Evolutionary conservation across 2,329 filamentous ascomycete species (phyloP).

Genomic region (Metarhizium brunneum): DNA sequence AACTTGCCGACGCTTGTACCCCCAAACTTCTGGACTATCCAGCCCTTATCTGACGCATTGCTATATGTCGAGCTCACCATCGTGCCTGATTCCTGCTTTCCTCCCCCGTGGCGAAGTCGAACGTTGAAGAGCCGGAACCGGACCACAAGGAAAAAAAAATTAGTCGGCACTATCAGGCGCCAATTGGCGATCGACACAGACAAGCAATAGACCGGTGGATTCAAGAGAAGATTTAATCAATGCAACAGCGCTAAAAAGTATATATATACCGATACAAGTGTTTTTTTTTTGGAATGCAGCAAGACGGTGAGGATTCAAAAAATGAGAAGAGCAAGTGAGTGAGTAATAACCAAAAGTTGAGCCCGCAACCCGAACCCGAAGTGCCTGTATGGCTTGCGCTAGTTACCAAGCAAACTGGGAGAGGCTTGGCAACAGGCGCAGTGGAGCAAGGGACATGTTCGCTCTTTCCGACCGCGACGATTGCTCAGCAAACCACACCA

Average conservation of each 20-base stretch:
- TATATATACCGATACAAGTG: background rate
- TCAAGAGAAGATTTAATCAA: background rate
- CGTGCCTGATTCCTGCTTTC: background rate
- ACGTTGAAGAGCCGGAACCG: background rate
- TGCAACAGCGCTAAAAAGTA: background rate
- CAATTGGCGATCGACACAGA: background rate
- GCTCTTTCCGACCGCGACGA: background rate
- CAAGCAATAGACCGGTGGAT: background rate
- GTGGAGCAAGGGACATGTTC: background rate
- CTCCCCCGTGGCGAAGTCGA: background rate
- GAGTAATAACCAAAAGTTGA: constrained; percentile 1
- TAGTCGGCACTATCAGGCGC: background rate
- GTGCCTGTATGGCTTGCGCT: background rate
- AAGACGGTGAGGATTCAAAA: background rate
- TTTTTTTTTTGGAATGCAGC: background rate
- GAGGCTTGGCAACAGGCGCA: background rate
- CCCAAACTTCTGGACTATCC: constrained; percentile 92
- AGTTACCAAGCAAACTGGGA: background rate
- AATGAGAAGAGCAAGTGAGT: constrained; percentile 1
- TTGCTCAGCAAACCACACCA: no score
- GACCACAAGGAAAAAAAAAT: constrained; percentile 1
- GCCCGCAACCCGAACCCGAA: background rate
- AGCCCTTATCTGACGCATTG: constrained; percentile 40
- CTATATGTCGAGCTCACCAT: constrained; percentile 24
- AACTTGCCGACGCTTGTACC: constrained; percentile 96